phyloP scores from a whole-genome alignment of 2,329 filamentous ascomycete genomes.

The Corynespora cassiicola region DNA sequence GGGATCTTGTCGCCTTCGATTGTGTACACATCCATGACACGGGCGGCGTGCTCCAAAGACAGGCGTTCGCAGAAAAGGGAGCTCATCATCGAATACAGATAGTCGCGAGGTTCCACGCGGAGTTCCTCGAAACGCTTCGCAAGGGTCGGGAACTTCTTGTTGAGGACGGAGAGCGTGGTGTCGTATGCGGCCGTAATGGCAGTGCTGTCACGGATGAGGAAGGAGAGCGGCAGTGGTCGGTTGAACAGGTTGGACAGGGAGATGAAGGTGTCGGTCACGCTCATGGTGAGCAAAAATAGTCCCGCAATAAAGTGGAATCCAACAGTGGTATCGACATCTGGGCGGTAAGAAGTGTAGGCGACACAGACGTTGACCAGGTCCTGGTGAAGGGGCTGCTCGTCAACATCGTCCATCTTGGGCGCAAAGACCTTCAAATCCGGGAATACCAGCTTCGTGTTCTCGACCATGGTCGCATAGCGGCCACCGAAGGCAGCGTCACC shows the following conservation, averaged over 20 bases:
- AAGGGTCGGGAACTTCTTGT: constrained; percentile 68
- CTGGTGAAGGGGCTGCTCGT: constrained; percentile 70
- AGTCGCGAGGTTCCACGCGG: constrained; percentile 52
- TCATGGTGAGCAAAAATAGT: constrained; percentile 74
- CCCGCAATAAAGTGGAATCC: constrained; percentile 79
- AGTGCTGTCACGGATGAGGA: constrained; percentile 73
- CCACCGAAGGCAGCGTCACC: constrained; percentile 48
- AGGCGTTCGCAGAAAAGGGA: constrained; percentile 67
- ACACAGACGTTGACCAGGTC: constrained; percentile 74
- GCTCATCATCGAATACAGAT: constrained; percentile 67
- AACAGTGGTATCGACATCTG: constrained; percentile 78
- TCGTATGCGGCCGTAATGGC: constrained; percentile 74
- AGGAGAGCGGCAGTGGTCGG: constrained; percentile 75
- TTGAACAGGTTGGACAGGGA: constrained; percentile 80
- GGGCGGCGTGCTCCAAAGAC: constrained; percentile 71
- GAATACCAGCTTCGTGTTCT: constrained; percentile 72
- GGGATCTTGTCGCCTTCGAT: constrained; percentile 80
- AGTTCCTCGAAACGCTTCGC: constrained; percentile 64
- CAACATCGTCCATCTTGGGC: constrained; percentile 32
- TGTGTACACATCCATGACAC: constrained; percentile 82
- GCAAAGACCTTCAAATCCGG: constrained; percentile 77
- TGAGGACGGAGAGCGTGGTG: constrained; percentile 70
- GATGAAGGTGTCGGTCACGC: constrained; percentile 70
- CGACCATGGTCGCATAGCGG: constrained; percentile 33
- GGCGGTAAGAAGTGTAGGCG: constrained; percentile 82